Evolutionary conservation across 129 eudicot genomes (phyloP), one percentile per base, ranked within the genome.

Genomic region (Chrysanthemum makinoi): DNA sequence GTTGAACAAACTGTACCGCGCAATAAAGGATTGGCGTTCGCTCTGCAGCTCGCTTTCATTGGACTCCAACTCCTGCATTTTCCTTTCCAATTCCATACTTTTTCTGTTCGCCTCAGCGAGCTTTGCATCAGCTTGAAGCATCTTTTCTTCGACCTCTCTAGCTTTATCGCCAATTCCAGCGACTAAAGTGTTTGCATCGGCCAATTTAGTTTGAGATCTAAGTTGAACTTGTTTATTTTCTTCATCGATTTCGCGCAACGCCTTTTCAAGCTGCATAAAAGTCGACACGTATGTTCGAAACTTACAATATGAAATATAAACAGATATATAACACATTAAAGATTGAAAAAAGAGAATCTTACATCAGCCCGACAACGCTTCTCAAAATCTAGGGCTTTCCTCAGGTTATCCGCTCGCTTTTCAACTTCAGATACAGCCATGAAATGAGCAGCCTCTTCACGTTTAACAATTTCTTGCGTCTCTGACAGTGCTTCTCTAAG

Each of bases 401-500:
- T 84, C 79, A 87, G 55, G 70, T 85, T 90, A 28, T 76, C 91
- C 49, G 82, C 95, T 20, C 98, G 87, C 53, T 71, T 86, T 88
- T 94, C 98, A 62, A 66, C 83, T 79, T 94, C 95, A 66, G 88
- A 67, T 26, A 94, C 39, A 39, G 95, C 89, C 87, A 85, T 87
- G 35, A 81, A 74, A 83, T 94, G 95, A 0, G 95, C 88, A 50
- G 87, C 76, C 79, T 85, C 91, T 72, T 94, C 92, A 0, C 96
- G 92, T 77, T 89, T 89, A 67, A 89, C 83, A 62, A 84, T 59
- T 82, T 89, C 96, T 63, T 85, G 83, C 0, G 83, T 75, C 55
- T 87, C 96, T 24, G 78, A 67, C 52, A 87, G 51, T 30, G 89
- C 87, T 77, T 89, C 88, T 56, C 72, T 83, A 61, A 94, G 80